These are phyloP conservation scores for Polyporus arcularius DNA, from an alignment of 768 basidiomycete genomes.

Conservation along the genomic window DNA sequence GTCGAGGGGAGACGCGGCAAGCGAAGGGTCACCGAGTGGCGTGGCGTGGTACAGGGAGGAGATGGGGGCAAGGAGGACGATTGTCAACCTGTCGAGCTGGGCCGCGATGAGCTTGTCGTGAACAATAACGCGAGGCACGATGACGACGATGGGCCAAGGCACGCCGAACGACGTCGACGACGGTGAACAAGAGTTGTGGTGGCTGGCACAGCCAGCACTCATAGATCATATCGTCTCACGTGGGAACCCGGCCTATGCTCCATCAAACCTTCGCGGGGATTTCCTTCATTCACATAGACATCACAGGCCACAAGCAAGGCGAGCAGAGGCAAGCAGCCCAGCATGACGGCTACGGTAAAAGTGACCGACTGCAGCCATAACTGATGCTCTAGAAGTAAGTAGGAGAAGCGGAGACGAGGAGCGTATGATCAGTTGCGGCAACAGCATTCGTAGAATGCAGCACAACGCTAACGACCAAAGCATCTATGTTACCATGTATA, in stretches of 20 bases:
- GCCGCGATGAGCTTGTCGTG: not conserved
- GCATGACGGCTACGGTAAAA: too few species aligned
- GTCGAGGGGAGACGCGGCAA: conserved; percentile 1
- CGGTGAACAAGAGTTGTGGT: conserved; percentile 1
- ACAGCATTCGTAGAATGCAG: too few species aligned
- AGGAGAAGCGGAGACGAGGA: too few species aligned
- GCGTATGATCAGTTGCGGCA: too few species aligned
- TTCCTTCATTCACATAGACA: not conserved
- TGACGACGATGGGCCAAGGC: not conserved
- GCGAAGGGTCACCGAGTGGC: conserved; percentile 4
- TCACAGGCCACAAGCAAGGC: not conserved
- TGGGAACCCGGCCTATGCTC: not conserved
- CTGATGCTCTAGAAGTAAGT: too few species aligned
- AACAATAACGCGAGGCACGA: not conserved
- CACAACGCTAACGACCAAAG: too few species aligned
- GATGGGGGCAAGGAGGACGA: not conserved
- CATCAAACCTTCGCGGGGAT: conserved; percentile 16
- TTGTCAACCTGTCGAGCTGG: not conserved
- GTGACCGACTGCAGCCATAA: too few species aligned
- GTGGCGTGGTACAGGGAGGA: not conserved
- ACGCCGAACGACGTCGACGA: not conserved
- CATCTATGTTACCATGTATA: too few species aligned
- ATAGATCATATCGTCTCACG: conserved; percentile 19
- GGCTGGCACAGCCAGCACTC: conserved; percentile 14
- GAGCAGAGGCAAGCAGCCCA: not conserved